Conservation (phyloP, 129 eudicot genomes). For the Helianthus tuberosus region DNA sequence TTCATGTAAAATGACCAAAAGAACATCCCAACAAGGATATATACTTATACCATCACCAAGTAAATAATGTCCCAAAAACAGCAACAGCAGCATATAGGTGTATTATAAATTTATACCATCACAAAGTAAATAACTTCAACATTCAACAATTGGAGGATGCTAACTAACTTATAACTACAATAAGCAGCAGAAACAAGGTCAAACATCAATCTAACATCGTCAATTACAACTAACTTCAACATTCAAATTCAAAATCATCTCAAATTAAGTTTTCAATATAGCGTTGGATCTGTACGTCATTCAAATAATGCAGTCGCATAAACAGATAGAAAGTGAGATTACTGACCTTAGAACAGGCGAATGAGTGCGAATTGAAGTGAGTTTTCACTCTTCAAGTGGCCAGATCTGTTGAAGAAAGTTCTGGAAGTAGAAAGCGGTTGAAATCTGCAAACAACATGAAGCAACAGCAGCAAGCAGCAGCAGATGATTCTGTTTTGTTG, state of each 20-base stretch:
- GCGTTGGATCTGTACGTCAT: constrained; percentile 26
- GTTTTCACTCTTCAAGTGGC: background rate
- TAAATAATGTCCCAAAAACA: too few species aligned
- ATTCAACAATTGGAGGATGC: too few species aligned
- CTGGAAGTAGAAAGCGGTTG: constrained; percentile 6
- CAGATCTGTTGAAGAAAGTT: constrained; percentile 34
- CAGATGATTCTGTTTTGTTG: too few species aligned
- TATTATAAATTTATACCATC: too few species aligned
- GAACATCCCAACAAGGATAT: too few species aligned
- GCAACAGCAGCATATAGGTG: too few species aligned
- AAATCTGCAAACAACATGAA: background rate
- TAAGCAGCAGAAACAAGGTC: constrained; percentile 26
- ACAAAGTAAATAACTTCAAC: too few species aligned
- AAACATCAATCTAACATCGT: constrained; percentile 7
- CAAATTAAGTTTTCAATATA: background rate
- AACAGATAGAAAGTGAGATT: background rate
- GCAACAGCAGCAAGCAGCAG: too few species aligned
- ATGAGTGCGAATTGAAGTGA: constrained; percentile 12
- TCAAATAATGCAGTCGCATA: constrained; percentile 23
- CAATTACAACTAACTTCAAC: background rate
- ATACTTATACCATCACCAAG: too few species aligned
- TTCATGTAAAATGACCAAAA: too few species aligned
- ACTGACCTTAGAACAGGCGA: constrained; percentile 24
- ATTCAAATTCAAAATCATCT: constrained; percentile 12
- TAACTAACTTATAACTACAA: too few species aligned